Conservation (phyloP, 23 red algal species). For the Gracilaria caudata region DNA sequence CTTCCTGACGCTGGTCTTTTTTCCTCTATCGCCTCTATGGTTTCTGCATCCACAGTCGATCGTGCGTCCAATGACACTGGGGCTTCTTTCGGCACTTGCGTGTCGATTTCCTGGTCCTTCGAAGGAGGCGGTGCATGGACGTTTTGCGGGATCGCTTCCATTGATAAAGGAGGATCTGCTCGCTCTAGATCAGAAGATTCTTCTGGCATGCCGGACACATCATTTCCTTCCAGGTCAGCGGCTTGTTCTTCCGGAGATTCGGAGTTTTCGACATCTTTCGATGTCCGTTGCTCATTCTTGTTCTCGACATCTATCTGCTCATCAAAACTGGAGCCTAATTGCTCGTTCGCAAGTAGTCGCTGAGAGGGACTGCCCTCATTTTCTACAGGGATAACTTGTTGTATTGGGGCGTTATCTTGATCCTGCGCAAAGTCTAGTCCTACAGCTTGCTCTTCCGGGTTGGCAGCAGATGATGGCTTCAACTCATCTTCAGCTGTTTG, state of each 20-base stretch:
- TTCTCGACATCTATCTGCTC: background rate
- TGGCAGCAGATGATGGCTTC: background rate
- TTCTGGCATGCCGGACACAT: background rate
- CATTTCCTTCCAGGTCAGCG: background rate
- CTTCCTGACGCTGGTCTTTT: background rate
- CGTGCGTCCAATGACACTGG: too few relatives aligned
- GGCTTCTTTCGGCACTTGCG: background rate
- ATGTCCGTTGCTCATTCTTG: background rate
- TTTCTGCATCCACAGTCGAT: background rate
- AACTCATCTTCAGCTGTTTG: background rate
- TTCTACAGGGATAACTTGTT: background rate
- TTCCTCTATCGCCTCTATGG: background rate
- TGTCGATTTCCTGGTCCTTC: background rate
- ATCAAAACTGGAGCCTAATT: background rate
- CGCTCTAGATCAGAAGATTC: background rate
- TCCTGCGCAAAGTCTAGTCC: background rate
- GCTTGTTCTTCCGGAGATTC: background rate
- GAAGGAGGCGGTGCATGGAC: background rate
- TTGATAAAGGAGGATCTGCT: background rate
- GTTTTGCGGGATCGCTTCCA: background rate
- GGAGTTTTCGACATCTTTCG: background rate
- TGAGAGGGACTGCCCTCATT: background rate
- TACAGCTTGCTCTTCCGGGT: background rate
- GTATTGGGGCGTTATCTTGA: background rate
- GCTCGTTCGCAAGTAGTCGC: background rate